Base-by-base conservation (phyloP, 345 rosid genomes). In the Erodium maritimum region DNA sequence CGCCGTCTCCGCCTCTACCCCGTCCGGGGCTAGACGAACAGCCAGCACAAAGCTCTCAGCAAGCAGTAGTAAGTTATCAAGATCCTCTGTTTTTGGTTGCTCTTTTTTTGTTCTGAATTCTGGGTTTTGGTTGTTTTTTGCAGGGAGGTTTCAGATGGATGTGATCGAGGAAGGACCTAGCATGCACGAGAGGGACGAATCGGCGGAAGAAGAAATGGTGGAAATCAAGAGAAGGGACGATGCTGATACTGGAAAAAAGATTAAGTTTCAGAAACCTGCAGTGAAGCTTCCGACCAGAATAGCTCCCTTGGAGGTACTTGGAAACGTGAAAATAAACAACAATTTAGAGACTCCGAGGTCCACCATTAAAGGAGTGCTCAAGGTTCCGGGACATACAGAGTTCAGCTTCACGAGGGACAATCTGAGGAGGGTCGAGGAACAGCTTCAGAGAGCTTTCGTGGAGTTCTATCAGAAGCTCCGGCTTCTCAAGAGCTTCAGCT, bases 401-500 rank as follows among this genome's bases (percentile, higher is more conserved):
- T 18, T 60, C 23, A 56, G 72, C 14, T 80, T 66, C 70, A 71
- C 64, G 73, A 71, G 64, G 68, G 57, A 53, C 1, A 80, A 79
- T 62, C 61, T 80, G 25, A 73, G 54, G 74, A 75, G 65, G 61
- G 84, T 72, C 0, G 94, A 85, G 68, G 67, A 69, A 46, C 67
- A 46, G 5, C 76, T 88, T 57, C 61, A 67, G 1, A 55, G 20
- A 14, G 90, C 88, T 3, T 81, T 85, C 24, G 16, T 73, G 3
- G 78, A 74, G 67, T 88, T 85, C 52, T 69, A 88, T 71, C 69
- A 62, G 19, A 83, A 83, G 68, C 96, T 88, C 73, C 17, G 70
- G 11, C 75, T 73, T 66, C 71, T 86, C 56, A 84, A 80, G 52
- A 79, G 14, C 16, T 13, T 64, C 68, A 87, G 97, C 60, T 90